These are phyloP conservation scores for Suillus weaverae DNA, from an alignment of 768 basidiomycete species.

Conservation along the genomic window DNA sequence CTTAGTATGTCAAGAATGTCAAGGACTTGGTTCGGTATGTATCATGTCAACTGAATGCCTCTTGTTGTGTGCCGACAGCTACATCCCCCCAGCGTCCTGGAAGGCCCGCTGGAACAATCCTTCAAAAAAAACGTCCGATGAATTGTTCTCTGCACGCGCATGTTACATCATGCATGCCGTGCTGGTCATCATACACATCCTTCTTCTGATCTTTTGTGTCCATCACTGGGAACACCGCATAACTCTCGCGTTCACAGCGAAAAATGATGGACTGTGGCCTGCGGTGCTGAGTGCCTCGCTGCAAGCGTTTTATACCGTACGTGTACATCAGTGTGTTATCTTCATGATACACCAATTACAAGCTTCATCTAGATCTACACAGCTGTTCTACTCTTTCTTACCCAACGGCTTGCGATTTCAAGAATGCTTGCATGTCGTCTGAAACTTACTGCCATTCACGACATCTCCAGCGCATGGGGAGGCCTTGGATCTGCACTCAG, in stretches of 20 bases:
- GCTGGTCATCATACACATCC: not conserved
- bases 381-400: slow-evolving; percentile 12
- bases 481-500: slow-evolving; percentile 19
- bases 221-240: slow-evolving; percentile 8
- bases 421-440: slow-evolving; percentile 5
- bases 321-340: not conserved
- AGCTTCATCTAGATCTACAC: slow-evolving; percentile 11
- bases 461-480: slow-evolving; percentile 15
- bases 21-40: not conserved
- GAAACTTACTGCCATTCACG: slow-evolving; percentile 17
- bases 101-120: not conserved
- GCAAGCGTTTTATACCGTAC: slow-evolving; percentile 11
- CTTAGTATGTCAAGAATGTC: not conserved
- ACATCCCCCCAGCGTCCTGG: not conserved
- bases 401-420: slow-evolving; percentile 15
- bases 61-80: not conserved
- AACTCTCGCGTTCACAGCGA: not conserved
- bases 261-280: not conserved
- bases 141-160: not conserved
- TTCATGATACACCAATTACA: not conserved
- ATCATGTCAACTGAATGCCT: too few species aligned
- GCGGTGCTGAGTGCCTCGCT: slow-evolving; percentile 4
- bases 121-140: not conserved
- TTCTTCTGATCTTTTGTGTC: slow-evolving; percentile 3
- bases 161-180: not conserved